These are phyloP conservation scores for Pterulicium gracile DNA, from an alignment of 1,284 basidiomycete genomes.

Conservation along the genomic window DNA sequence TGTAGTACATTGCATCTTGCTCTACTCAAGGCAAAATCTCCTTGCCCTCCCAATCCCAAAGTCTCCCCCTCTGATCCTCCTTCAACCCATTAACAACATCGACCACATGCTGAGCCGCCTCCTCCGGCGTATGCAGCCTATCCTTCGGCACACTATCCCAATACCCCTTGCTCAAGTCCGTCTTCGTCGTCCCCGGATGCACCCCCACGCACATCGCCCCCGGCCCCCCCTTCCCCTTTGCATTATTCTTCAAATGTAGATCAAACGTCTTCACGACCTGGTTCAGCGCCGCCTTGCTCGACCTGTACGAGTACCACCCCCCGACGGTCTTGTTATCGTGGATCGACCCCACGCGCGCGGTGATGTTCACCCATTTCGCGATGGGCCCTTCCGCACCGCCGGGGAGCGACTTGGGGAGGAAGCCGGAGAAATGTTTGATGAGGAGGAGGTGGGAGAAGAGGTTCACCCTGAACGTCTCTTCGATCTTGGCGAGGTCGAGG, in stretches of 20 bases:
- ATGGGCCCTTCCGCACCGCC: constrained; percentile 16
- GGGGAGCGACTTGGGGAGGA: constrained; percentile 28
- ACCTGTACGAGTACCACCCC: constrained; percentile 67
- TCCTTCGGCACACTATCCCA: constrained; percentile 28
- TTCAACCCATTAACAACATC: constrained; percentile 40
- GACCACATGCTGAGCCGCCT: constrained; percentile 47
- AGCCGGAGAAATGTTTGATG: constrained; percentile 52
- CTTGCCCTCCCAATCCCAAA: constrained; percentile 66
- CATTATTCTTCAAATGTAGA: constrained; percentile 46
- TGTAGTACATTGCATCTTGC: too few species aligned
- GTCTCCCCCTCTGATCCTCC: constrained; percentile 42
- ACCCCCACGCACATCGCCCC: constrained; percentile 47
- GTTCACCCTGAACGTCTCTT: constrained; percentile 44
- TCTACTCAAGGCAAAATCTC: constrained; percentile 19
- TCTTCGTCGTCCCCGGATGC: constrained; percentile 54
- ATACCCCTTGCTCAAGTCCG: constrained; percentile 42
- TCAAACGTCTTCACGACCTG: constrained; percentile 64
- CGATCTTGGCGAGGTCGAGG: constrained; percentile 31
- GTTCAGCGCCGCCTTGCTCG: constrained; percentile 69
- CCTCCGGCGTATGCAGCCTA: constrained; percentile 48
- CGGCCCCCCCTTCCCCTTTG: constrained; percentile 19
- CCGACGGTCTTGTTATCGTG: constrained; percentile 45
- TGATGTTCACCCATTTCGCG: constrained; percentile 51
- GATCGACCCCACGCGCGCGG: constrained; percentile 53
- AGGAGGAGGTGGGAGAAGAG: constrained; percentile 49